Evolutionary conservation across 2,329 filamentous ascomycete genomes (phyloP), one percentile per base, ranked within the genome.

Genomic region (Pyrenochaeta sp.): DNA sequence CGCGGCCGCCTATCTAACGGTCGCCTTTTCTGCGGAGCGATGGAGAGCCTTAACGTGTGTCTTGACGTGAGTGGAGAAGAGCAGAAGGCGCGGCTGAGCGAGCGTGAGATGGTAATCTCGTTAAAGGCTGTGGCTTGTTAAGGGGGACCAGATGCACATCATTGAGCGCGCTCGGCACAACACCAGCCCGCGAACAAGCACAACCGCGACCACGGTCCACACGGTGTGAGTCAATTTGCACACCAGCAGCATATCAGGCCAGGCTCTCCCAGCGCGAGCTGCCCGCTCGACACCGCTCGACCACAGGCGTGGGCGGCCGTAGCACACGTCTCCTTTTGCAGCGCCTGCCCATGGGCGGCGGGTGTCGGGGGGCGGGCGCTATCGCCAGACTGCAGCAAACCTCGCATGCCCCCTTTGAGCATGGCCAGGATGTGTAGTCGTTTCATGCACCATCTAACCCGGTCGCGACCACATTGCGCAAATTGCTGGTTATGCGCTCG

Each of bases 11-110:
- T 55, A 43, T 59, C 56, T 56, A 60, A 57, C 51, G 51, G 57
- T 47, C 35, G 58, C 57, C 50, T 33, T n/a, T n/a, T 37, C 32
- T 31, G 23, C 29, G 45, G 58, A 37, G 53, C 55, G 59, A 49
- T 43, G 33, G 54, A 52, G 50, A 49, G 51, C 54, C n/a, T 48
- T 49, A 60, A 45, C 60, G 63, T 48, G 51, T 36, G 54, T 45
- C 45, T 60, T 62, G 64, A 63, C 65, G 68, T 64, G 67, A 60
- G 68, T 69, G 63, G 59, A 62, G 68, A 60, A 64, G 56, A 53
- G 56, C 56, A 60, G 66, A 59, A 64, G 60, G 66, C 60, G 67
- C 68, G 66, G 68, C 68, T 63, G 65, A 63, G 59, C 56, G 36
- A 56, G 35, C 35, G 46, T 44, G 47, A 37, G 40, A 52, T 45